Percentiles rank a stretch among this genome's conserved stretches.
phyloP scores from a whole-genome alignment of 2,329 filamentous ascomycete genomes.

The Thermothelomyces thermophilus region DNA sequence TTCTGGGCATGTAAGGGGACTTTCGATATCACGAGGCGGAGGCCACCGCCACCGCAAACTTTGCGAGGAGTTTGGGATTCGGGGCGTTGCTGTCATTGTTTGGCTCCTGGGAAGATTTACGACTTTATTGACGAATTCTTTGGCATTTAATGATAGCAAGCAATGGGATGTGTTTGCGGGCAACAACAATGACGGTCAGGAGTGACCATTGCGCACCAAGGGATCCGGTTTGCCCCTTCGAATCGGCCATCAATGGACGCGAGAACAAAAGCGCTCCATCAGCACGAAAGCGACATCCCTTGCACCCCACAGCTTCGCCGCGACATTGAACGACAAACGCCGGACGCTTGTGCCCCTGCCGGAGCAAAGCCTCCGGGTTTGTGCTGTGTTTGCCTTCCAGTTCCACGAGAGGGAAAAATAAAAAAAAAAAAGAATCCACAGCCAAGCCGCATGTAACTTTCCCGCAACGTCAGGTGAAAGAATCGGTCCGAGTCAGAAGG shows the following conservation, averaged over 20 bases:
- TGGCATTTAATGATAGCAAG: background rate
- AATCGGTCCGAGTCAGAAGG: background rate
- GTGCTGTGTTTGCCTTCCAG: background rate
- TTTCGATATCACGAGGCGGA: background rate
- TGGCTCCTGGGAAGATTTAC: background rate
- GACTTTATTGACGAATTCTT: background rate
- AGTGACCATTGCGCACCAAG: background rate
- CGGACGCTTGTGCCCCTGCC: too few species aligned
- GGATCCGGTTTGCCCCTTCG: too few species aligned
- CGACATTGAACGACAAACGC: too few species aligned
- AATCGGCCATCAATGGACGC: too few species aligned
- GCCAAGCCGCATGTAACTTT: background rate
- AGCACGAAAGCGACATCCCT: too few species aligned
- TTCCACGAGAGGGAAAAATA: background rate
- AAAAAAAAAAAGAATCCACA: background rate
- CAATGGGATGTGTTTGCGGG: background rate
- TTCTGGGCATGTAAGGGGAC: conserved; percentile 7
- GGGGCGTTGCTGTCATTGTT: too few species aligned
- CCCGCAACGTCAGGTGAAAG: background rate
- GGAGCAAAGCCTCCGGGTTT: background rate
- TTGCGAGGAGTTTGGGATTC: background rate
- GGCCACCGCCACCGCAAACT: too few species aligned
- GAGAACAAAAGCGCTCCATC: too few species aligned
- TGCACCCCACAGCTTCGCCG: too few species aligned
- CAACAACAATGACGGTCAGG: background rate